phyloP scores from a whole-genome alignment of 2,329 filamentous ascomycete species.

The Ceratocystis harringtonii region DNA sequence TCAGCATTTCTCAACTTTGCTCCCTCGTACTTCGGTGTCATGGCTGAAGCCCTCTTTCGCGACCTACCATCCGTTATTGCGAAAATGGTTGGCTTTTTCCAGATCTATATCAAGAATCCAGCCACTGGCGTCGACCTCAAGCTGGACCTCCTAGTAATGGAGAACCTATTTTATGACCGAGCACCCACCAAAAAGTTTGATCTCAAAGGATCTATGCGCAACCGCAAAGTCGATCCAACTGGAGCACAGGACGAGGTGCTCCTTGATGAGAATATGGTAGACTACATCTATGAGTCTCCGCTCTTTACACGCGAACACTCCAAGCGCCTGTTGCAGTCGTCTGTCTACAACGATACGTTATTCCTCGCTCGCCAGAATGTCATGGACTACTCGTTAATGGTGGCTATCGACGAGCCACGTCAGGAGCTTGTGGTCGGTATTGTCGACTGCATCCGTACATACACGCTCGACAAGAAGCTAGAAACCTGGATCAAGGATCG shows the following conservation, averaged over 20 bases:
- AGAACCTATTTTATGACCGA: constrained; percentile 95
- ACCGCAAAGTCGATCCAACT: constrained; percentile 90
- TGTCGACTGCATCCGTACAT: constrained; percentile 95
- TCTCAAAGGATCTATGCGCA: constrained; percentile 95
- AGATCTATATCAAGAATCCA: constrained; percentile 92
- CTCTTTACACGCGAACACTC: constrained; percentile 91
- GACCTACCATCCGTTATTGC: constrained; percentile 91
- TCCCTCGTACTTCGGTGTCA: constrained; percentile 92
- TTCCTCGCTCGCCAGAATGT: constrained; percentile 91
- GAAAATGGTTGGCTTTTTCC: constrained; percentile 98
- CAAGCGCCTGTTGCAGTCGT: constrained; percentile 79
- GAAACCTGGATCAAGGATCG: constrained; percentile 99
- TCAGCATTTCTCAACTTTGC: constrained; percentile 90
- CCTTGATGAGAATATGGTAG: constrained; percentile 95
- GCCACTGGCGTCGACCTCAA: constrained; percentile 84
- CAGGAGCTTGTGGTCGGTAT: constrained; percentile 94
- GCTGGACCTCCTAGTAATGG: constrained; percentile 86
- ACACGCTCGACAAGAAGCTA: constrained; percentile 99
- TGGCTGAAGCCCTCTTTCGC: constrained; percentile 91
- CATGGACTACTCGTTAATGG: constrained; percentile 99
- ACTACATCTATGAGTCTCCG: constrained; percentile 95
- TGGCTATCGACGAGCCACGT: constrained; percentile 78
- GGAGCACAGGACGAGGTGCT: constrained; percentile 94
- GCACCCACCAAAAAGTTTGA: constrained; percentile 83
- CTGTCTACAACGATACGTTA: constrained; percentile 94